Base-by-base conservation (phyloP, 352 stramenopile species). In the Globisporangium nodosum region DNA sequence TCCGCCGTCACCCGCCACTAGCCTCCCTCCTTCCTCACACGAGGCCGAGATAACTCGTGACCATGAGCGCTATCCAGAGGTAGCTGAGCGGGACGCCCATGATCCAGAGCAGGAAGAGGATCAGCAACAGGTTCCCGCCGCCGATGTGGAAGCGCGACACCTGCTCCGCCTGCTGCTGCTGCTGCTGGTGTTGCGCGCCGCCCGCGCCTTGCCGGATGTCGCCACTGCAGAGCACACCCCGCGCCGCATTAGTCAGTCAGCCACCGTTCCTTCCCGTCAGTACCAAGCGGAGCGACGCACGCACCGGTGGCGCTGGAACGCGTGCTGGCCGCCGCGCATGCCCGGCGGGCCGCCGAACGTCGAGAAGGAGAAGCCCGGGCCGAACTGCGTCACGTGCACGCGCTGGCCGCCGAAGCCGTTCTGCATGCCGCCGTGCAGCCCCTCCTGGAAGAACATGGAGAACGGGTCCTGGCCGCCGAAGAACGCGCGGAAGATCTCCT, bases 401-500 rank as follows among this genome's bases (percentile, higher is more conserved):
- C 82, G 78, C 39, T 69, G 71, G 37, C 79, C 74, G 48, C 69
- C 74, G 45, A 81, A 79, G 37, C 66, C 69, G 49, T 73, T 73
- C 21, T 68, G 61, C 70, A 80, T 78, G 42, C 75, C 64, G 13
- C 69, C 76, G 21, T 74, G 74, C 64, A 87, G 78, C 39, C 74
- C 74, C 56, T 86, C 79, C 63, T 92, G 82, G 63, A 89, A 92
- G 56, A 92, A 92, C 76, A 89, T 87, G 46, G 76, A 86, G 65
- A 92, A 92, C 49, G 82, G 82, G 43, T 92, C 82, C 56, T 92
- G 80, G 8, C 82, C 82, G 37, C 82, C 80, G 61, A 92, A 92
- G 58, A 92, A 92, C 16, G 76, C 76, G 50, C 81, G 78, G 63
- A 92, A 92, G 47, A 92, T 88, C 58, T 92, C 82, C 52, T 92